These are phyloP conservation scores for Nemania serpens DNA, from an alignment of 2,329 filamentous ascomycete species.

Conservation along the genomic window DNA sequence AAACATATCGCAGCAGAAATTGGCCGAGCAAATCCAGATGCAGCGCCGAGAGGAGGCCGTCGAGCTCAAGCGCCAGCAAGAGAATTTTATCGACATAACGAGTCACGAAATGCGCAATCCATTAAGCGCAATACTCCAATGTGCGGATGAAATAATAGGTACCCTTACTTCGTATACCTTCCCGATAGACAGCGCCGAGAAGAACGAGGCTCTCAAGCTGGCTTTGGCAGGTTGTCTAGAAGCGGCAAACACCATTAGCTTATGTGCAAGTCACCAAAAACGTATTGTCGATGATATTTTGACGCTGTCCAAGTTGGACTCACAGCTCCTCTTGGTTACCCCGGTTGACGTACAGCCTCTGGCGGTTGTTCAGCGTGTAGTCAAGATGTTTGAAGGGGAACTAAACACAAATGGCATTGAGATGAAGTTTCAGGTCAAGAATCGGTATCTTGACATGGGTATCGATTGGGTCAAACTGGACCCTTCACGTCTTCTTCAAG, in stretches of 20 bases:
- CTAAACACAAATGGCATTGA: constrained; percentile 72
- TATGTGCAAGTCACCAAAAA: constrained; percentile 81
- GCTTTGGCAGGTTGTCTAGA: constrained; percentile 64
- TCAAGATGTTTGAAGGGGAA: constrained; percentile 82
- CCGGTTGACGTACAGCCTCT: constrained; percentile 72
- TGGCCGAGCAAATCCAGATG: constrained; percentile 80
- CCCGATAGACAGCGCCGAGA: constrained; percentile 45
- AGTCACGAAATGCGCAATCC: constrained; percentile 80
- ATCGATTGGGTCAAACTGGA: constrained; percentile 77
- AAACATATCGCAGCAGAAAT: constrained; percentile 85
- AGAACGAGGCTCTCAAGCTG: constrained; percentile 50
- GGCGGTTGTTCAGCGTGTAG: constrained; percentile 67
- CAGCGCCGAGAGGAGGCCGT: constrained; percentile 79
- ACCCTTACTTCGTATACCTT: constrained; percentile 51
- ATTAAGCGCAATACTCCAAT: constrained; percentile 74
- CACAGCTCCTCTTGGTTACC: constrained; percentile 70
- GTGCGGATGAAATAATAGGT: constrained; percentile 71
- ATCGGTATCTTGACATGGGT: constrained; percentile 66
- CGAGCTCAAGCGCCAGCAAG: constrained; percentile 74
- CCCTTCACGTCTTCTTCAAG: constrained; percentile 73
- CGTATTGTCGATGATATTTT: constrained; percentile 71
- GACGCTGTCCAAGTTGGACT: constrained; percentile 72
- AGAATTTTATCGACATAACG: constrained; percentile 76
- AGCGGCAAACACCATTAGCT: constrained; percentile 78
- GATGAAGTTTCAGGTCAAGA: constrained; percentile 70